Percentiles rank a stretch among this genome's conserved stretches.
Conservation (phyloP, 2,329 filamentous ascomycete genomes). For the Blumeria graminis region DNA sequence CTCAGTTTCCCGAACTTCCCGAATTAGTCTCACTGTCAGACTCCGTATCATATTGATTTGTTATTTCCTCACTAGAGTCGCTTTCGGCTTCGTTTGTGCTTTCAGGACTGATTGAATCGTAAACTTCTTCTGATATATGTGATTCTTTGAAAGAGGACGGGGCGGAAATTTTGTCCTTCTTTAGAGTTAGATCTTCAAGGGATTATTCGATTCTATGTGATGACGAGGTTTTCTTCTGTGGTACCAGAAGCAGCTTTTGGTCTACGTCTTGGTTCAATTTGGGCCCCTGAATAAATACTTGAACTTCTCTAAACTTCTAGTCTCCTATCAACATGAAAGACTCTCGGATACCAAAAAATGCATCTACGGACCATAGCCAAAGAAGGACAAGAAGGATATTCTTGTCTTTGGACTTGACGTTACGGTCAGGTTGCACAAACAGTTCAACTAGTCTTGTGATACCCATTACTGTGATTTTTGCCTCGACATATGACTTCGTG, state of each 20-base stretch:
- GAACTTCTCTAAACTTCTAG: not conserved
- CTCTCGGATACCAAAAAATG: not conserved
- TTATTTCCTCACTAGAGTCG: not conserved
- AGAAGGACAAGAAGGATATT: not conserved
- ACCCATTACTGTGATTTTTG: not conserved
- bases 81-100: not conserved
- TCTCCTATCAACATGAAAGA: not conserved
- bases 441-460: not conserved
- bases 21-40: not conserved
- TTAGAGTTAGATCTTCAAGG: not conserved
- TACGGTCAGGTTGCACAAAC: not conserved
- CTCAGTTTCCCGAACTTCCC: not conserved
- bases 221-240: not conserved
- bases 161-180: not conserved
- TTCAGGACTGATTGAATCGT: not conserved
- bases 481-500: not conserved
- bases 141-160: not conserved
- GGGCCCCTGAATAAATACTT: not conserved
- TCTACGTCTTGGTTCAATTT: not conserved
- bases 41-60: not conserved
- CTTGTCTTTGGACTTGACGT: not conserved
- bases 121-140: not conserved
- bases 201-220: not conserved
- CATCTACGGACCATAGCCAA: not conserved
- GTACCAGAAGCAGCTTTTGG: not conserved